These are phyloP conservation scores for Kwoniella sp. DNA, from an alignment of 768 basidiomycete genomes.

Conservation along the genomic window DNA sequence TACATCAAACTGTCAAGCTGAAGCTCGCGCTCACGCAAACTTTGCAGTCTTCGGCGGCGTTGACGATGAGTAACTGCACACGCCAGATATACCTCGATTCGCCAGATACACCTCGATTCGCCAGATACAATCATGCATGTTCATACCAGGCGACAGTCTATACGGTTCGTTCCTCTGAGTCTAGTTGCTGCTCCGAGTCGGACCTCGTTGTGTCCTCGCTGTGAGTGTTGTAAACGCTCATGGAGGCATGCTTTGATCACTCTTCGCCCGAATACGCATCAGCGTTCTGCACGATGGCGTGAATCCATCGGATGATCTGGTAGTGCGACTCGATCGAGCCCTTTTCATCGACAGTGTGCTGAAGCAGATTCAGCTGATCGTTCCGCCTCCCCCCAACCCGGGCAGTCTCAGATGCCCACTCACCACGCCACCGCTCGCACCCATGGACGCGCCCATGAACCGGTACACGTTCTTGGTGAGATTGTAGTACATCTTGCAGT, in stretches of 20 bases:
- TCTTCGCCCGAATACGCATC: constrained; percentile 41
- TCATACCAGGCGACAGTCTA: too few species aligned
- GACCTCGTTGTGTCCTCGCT: too few species aligned
- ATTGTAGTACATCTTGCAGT: constrained; percentile 48
- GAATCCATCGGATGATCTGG: constrained; percentile 42
- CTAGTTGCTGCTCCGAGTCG: too few species aligned
- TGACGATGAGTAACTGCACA: constrained; percentile 23
- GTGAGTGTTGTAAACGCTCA: too few species aligned
- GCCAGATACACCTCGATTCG: too few species aligned
- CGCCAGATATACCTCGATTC: not conserved
- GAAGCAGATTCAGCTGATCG: not conserved
- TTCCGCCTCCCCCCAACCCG: not conserved
- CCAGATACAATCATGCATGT: too few species aligned
- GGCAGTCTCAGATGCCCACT: not conserved
- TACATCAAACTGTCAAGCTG: too few species aligned
- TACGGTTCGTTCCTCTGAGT: too few species aligned
- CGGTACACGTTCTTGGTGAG: constrained; percentile 45
- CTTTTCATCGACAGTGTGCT: constrained; percentile 50
- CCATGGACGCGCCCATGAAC: constrained; percentile 38
- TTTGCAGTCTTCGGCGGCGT: constrained; percentile 35
- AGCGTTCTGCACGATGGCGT: constrained; percentile 46
- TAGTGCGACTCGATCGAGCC: constrained; percentile 37
- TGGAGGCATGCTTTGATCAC: too few species aligned
- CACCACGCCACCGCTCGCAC: constrained; percentile 15
- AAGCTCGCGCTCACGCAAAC: too few species aligned